Percentiles rank a stretch among this genome's conserved stretches.
Evolutionary conservation across 2,329 filamentous ascomycete genomes (phyloP).

Genomic region (Sporothrix protearum): DNA sequence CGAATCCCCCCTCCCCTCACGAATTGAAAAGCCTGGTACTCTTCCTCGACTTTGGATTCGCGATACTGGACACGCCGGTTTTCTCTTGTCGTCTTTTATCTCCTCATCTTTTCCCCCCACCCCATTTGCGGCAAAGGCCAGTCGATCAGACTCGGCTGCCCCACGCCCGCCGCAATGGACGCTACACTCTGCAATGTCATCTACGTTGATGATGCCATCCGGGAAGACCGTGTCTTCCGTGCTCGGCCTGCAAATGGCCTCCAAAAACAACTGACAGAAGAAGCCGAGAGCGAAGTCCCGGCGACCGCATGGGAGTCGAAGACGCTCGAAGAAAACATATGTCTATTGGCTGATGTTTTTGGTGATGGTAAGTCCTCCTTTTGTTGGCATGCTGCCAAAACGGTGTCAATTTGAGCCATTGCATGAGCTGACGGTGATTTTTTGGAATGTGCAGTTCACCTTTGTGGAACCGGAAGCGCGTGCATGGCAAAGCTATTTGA

Average conservation of each 20-base stretch:
- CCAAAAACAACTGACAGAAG: background rate
- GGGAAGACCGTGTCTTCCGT: slow-evolving; percentile 45
- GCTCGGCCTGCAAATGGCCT: slow-evolving; percentile 31
- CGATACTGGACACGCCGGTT: background rate
- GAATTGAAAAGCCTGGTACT: slow-evolving; percentile 15
- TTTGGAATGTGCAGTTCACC: slow-evolving; percentile 44
- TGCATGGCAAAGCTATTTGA: slow-evolving; percentile 53
- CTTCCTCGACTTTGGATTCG: background rate
- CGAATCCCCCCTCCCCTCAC: slow-evolving; percentile 23
- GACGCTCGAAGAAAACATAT: slow-evolving; percentile 46
- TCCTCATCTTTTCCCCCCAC: background rate
- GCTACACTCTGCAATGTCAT: slow-evolving; percentile 56
- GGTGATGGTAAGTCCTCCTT: slow-evolving; percentile 46
- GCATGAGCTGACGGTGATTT: background rate
- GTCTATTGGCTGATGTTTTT: slow-evolving; percentile 52
- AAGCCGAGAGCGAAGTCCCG: slow-evolving; percentile 8
- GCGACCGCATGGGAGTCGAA: slow-evolving; percentile 36
- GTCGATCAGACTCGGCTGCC: slow-evolving; percentile 58
- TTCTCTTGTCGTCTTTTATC: background rate
- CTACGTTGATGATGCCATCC: slow-evolving; percentile 56
- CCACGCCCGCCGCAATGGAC: slow-evolving; percentile 54
- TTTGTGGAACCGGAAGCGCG: slow-evolving; percentile 51
- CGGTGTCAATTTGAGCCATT: background rate
- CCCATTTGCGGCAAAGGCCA: slow-evolving; percentile 42
- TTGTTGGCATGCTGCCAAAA: background rate